Conservation (phyloP, 2,329 filamentous ascomycete species). For the Rhynchosporium agropyri region DNA sequence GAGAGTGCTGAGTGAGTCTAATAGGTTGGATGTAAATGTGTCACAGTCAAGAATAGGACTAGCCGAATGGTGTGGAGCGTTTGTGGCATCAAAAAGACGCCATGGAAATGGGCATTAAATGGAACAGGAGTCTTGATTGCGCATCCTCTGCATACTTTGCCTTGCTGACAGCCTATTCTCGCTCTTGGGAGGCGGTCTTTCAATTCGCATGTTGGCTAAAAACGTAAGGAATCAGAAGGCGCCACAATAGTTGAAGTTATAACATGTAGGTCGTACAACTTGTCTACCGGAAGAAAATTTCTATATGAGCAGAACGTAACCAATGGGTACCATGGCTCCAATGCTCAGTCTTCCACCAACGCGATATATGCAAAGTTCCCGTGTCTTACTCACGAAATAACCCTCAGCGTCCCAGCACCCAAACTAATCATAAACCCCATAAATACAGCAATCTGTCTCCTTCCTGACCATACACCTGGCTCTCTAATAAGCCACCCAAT, state of each 20-base stretch:
- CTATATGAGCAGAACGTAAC: background rate
- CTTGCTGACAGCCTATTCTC: too few species aligned
- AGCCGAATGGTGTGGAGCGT: background rate
- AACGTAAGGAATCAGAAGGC: too few species aligned
- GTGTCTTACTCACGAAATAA: constrained; percentile 35
- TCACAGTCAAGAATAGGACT: background rate
- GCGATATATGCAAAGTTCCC: constrained; percentile 10
- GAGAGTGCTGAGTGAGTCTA: background rate
- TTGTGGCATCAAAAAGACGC: background rate
- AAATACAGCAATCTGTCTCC: constrained; percentile 84
- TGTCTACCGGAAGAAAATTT: background rate
- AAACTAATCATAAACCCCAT: constrained; percentile 82
- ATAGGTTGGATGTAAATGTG: background rate
- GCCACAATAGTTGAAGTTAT: too few species aligned
- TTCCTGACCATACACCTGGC: constrained; percentile 81
- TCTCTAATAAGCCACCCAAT: constrained; percentile 83
- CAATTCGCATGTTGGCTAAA: too few species aligned
- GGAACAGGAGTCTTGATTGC: too few species aligned
- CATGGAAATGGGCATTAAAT: too few species aligned
- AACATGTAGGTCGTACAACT: too few species aligned
- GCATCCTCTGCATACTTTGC: too few species aligned
- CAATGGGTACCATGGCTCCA: constrained; percentile 3
- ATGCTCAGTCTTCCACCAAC: constrained; percentile 10
- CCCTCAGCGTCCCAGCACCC: constrained; percentile 68
- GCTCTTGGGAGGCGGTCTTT: too few species aligned